A percentile compares a stretch with the other conserved stretches of the same genome.
Conservation (phyloP, 1,139 yeast species). For the Suhomyces bokatorum region DNA sequence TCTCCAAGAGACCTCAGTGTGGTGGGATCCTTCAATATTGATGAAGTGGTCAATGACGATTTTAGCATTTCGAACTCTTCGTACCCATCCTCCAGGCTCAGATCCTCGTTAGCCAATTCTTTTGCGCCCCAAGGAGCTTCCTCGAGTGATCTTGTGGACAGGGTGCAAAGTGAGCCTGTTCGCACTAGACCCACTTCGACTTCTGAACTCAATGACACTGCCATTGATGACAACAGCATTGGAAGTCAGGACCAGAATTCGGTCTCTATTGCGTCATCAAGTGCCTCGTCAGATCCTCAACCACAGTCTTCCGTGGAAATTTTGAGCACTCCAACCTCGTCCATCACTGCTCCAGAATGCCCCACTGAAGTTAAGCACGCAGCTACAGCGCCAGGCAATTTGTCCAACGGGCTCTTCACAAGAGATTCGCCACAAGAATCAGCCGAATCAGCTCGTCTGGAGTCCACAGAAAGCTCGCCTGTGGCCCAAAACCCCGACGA, state of each 20-base stretch:
- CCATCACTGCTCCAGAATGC: conserved; percentile 1
- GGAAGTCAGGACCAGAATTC: background rate
- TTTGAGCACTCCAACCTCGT: conserved; percentile 7
- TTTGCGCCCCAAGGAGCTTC: conserved; percentile 21
- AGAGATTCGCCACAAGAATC: background rate
- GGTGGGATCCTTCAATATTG: conserved; percentile 14
- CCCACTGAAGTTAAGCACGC: background rate
- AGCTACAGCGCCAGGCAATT: background rate
- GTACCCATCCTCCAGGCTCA: conserved; percentile 18
- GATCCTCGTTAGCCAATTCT: conserved; percentile 28
- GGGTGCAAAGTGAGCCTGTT: too few species aligned
- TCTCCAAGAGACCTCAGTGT: background rate
- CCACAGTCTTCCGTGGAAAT: conserved; percentile 5
- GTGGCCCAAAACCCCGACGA: background rate
- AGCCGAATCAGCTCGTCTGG: background rate
- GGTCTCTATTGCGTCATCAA: conserved; percentile 5
- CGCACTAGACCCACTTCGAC: background rate
- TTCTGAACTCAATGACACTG: background rate
- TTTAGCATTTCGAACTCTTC: background rate
- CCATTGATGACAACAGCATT: conserved; percentile 4
- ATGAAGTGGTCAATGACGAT: conserved; percentile 15
- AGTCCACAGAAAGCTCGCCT: background rate
- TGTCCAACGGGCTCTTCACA: background rate
- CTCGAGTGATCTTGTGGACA: background rate
- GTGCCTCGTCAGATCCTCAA: conserved; percentile 1